Conservation (phyloP, 768 basidiomycete genomes). For the Lactarius tabidus region DNA sequence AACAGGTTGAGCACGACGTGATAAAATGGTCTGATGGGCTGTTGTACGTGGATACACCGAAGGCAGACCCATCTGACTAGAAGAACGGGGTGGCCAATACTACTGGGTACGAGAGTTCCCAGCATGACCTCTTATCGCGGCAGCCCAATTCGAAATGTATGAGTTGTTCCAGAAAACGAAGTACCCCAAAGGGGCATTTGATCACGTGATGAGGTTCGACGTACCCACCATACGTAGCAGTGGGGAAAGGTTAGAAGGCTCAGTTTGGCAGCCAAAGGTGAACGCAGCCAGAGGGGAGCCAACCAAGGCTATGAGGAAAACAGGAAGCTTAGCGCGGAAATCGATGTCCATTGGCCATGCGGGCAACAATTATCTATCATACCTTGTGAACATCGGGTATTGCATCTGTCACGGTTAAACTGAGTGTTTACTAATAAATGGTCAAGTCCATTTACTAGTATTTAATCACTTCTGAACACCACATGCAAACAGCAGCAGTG, state of each 20-base stretch:
- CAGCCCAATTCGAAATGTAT: slow-evolving; percentile 3
- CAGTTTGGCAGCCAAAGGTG: too few relatives aligned
- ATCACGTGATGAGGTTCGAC: slow-evolving; percentile 2
- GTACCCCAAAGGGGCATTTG: not conserved
- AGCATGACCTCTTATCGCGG: slow-evolving; percentile 1
- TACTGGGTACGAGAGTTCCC: slow-evolving; percentile 4
- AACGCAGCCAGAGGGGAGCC: too few relatives aligned
- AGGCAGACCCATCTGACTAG: not conserved
- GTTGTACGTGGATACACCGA: slow-evolving; percentile 2
- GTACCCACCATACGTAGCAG: too few relatives aligned
- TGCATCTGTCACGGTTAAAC: not conserved
- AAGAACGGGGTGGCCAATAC: not conserved
- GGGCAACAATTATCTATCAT: not conserved
- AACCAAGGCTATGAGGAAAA: not conserved
- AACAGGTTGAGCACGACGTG: not conserved
- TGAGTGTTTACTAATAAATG: too few relatives aligned
- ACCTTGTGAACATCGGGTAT: not conserved
- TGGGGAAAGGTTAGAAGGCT: not conserved
- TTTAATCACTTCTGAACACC: too few relatives aligned
- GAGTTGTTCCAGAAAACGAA: slow-evolving; percentile 12
- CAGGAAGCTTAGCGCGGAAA: not conserved
- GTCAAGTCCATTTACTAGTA: too few relatives aligned
- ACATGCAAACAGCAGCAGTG: not conserved
- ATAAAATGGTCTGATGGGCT: not conserved
- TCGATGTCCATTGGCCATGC: not conserved